Conservation (phyloP, 202 grass and related monocot genomes). For the Bolboschoenoplectus hybrid region DNA sequence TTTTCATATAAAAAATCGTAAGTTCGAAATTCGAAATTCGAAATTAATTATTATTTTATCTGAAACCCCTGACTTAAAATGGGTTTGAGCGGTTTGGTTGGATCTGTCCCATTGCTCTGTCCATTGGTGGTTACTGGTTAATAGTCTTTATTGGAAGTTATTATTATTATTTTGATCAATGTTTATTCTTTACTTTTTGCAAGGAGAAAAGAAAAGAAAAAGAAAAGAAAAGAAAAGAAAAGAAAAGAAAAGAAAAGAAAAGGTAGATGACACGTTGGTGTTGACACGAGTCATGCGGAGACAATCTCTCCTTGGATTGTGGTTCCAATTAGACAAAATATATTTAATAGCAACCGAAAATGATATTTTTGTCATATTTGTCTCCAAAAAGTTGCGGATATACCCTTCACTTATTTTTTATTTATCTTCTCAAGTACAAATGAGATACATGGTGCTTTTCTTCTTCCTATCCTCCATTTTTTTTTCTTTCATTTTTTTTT, state of each 20-base stretch:
- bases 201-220: background rate
- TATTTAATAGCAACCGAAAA: conserved; percentile 5
- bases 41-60: no score
- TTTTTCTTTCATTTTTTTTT: no score
- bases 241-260: background rate
- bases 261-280: background rate
- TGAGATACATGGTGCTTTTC: no score
- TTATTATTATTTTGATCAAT: background rate
- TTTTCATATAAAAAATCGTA: no score
- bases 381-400: background rate
- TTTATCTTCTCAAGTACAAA: background rate
- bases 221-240: conserved; percentile 29
- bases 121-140: background rate
- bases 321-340: background rate
- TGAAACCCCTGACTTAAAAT: no score
- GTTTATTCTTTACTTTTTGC: background rate
- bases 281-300: conserved; percentile 31
- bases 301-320: conserved; percentile 34
- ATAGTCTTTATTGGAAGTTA: background rate
- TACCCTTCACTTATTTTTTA: background rate
- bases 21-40: no score
- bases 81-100: background rate
- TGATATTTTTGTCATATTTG: background rate
- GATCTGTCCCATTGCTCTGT: background rate
- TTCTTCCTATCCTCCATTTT: no score